These are phyloP conservation scores for Xylaria acuta DNA, from an alignment of 495 filamentous ascomycete species.

Conservation along the genomic window DNA sequence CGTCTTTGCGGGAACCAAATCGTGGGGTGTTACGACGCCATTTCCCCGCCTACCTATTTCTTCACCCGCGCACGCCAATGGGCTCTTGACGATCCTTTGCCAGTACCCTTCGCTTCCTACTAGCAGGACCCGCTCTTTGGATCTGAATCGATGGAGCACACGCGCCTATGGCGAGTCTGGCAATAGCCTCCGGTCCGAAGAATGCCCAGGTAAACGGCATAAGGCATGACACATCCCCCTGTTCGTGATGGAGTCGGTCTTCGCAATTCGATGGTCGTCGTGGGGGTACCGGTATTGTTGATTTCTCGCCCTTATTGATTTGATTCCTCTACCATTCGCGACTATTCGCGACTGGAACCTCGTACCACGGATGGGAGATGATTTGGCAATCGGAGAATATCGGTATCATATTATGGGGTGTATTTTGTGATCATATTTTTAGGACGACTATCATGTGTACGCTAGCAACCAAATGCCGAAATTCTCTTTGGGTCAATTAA, in stretches of 20 bases:
- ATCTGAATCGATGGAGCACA: neutral
- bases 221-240: conserved; percentile 9
- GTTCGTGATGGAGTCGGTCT: neutral
- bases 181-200: conserved; percentile 21
- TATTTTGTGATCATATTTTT: conserved; percentile 10
- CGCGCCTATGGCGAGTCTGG: conserved; percentile 12
- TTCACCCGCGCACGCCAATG: neutral
- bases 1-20: conserved; percentile 12
- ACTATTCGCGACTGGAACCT: neutral
- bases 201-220: conserved; percentile 3
- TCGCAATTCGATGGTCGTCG: conserved; percentile 3
- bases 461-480: neutral
- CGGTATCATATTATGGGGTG: neutral
- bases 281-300: conserved; percentile 8
- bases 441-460: neutral
- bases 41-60: conserved; percentile 8
- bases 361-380: neutral
- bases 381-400: conserved; percentile 12
- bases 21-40: conserved; percentile 16
- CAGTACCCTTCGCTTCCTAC: neutral
- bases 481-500: neutral
- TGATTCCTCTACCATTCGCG: neutral
- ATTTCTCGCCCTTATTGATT: conserved; percentile 1
- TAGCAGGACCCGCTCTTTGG: conserved; percentile 15
- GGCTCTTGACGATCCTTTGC: neutral